Conservation (phyloP, 352 stramenopile genomes). For the Phytopythium chamaehyphon region DNA sequence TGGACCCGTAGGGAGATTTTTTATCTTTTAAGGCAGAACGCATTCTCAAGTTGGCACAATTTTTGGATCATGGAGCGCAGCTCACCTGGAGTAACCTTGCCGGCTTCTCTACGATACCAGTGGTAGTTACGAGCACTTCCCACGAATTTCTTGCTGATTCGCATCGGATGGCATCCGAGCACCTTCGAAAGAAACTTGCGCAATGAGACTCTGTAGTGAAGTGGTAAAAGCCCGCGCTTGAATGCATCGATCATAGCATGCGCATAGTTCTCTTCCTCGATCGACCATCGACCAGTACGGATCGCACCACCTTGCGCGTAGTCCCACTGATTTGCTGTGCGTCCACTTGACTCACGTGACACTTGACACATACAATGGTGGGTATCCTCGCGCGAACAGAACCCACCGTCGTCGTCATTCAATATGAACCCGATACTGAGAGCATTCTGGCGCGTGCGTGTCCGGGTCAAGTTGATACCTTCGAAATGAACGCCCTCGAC, state of each 20-base stretch:
- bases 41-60: constrained; percentile 44
- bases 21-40: too few relatives aligned
- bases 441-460: too few relatives aligned
- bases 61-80: constrained; percentile 34
- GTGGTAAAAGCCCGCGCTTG: constrained; percentile 58
- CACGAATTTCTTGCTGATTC: constrained; percentile 92
- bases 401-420: too few relatives aligned
- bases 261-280: constrained; percentile 72
- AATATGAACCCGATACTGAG: too few relatives aligned
- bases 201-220: constrained; percentile 78
- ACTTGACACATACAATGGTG: too few relatives aligned
- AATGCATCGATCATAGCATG: constrained; percentile 82
- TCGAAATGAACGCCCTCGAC: too few relatives aligned
- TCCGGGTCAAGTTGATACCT: too few relatives aligned
- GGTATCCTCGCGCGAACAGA: too few relatives aligned
- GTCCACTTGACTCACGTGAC: too few relatives aligned
- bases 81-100: constrained; percentile 46
- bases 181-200: constrained; percentile 86
- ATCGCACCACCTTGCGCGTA: constrained; percentile 74
- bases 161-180: constrained; percentile 87
- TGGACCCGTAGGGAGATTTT: too few relatives aligned
- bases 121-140: constrained; percentile 87
- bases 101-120: constrained; percentile 71
- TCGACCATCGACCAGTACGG: constrained; percentile 62
- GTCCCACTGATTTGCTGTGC: too few relatives aligned